These are phyloP conservation scores for Zymoseptoria brevis DNA, from an alignment of 2,329 filamentous ascomycete species.

Conservation along the genomic window DNA sequence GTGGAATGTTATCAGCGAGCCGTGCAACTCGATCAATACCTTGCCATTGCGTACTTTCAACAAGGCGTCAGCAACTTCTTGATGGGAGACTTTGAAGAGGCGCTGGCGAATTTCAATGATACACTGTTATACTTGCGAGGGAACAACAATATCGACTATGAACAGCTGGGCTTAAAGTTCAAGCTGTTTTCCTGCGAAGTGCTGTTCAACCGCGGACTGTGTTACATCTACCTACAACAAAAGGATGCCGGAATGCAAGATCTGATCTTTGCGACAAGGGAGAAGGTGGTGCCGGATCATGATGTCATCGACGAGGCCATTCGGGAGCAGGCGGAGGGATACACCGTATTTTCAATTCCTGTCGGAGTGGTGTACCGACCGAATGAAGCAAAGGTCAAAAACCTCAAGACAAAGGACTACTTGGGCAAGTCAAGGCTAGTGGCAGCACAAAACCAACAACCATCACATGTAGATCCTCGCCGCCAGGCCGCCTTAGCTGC, in stretches of 20 bases:
- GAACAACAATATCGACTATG: slow-evolving; percentile 96
- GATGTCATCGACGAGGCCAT: slow-evolving; percentile 98
- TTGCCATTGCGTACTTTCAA: slow-evolving; percentile 96
- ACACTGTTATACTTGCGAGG: slow-evolving; percentile 88
- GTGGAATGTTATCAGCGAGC: slow-evolving; percentile 93
- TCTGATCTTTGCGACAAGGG: slow-evolving; percentile 80
- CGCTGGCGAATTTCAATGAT: slow-evolving; percentile 96
- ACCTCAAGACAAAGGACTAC: slow-evolving; percentile 95
- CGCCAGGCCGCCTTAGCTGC: slow-evolving; percentile 30
- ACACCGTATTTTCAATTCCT: slow-evolving; percentile 96
- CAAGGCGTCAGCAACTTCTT: slow-evolving; percentile 97
- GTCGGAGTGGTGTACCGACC: slow-evolving; percentile 92
- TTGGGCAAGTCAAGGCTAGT: slow-evolving; percentile 92
- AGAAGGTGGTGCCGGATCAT: slow-evolving; percentile 93
- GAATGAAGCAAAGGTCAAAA: slow-evolving; percentile 96
- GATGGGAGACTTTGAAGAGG: slow-evolving; percentile 93
- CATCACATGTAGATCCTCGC: slow-evolving; percentile 16
- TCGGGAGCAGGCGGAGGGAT: slow-evolving; percentile 86
- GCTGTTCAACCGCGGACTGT: slow-evolving; percentile 91
- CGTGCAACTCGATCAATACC: slow-evolving; percentile 83
- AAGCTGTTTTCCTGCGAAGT: slow-evolving; percentile 97
- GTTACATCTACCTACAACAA: slow-evolving; percentile 94
- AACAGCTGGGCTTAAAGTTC: slow-evolving; percentile 89
- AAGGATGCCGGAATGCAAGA: slow-evolving; percentile 86
- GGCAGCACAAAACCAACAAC: slow-evolving; percentile 49